Base-by-base conservation (phyloP, 2,329 filamentous ascomycete genomes). In the Coleophoma eucalyptorum region DNA sequence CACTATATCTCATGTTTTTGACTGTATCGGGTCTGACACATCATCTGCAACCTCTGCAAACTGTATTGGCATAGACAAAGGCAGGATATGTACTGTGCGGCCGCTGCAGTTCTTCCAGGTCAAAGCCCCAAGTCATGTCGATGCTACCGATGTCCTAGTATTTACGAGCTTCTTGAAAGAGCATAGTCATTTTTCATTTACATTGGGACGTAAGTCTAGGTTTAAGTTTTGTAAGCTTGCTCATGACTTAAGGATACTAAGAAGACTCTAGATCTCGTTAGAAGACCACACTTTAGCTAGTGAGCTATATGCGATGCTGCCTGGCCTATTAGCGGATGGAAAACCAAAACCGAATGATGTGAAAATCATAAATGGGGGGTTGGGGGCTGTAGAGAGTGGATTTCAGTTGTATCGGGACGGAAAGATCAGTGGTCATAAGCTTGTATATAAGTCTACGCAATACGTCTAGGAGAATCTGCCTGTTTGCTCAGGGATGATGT, bases 361-460 rank as follows among this genome's bases (percentile, higher is more conserved):
- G 2, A 66, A 61, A 43, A 46, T 70, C 2, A 51, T 67, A 20
- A 41, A 56, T 4, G 38, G 38, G 8, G 67, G 69, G 0, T 50
- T 73, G 2, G 64, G 66, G 13, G 59, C 52, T n/a, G 61, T 74
- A 1, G 19, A 51, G 0, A 50, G 62, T 4, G 67, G 66, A 0
- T 72, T 74, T 43, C 66, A 72, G 38, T 63, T 70, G 50, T 56
- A 72, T 49, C 62, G 68, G 0, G 65, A 71, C 48, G 65, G 66
- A 2, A 67, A 63, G n/a, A 67, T 73, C n/a, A 71, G 69, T 0
- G 68, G 55, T 0, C 68, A 62, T 37, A 73, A 73, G 55, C 61
- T 73, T 40, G 69, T 73, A 1, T 73, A 73, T 58, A 59, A 65
- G n/a, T n/a, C n/a, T n/a, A n/a, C n/a, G n/a, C n/a, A n/a, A n/a